These are phyloP conservation scores for Spiraea crenata DNA, from an alignment of 331 rosid genomes.

Conservation along the genomic window DNA sequence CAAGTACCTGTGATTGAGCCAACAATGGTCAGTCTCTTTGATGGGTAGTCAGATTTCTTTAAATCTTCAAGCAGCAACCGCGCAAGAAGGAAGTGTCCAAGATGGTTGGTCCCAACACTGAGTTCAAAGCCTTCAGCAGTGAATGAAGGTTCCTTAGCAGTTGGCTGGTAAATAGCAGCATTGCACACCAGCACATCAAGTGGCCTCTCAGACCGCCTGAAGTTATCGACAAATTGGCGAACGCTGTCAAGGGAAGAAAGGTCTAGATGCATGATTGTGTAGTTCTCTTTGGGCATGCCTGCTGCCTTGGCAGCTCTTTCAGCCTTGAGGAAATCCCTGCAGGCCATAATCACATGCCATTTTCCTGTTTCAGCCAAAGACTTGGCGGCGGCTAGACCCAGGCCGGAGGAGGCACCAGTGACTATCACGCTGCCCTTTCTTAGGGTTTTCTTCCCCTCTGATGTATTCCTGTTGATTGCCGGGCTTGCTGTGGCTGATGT, in stretches of 20 bases:
- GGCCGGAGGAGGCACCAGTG: constrained; percentile 95
- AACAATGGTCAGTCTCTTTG: constrained; percentile 78
- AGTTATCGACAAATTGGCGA: constrained; percentile 82
- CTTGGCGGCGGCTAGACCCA: constrained; percentile 95
- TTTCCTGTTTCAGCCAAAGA: constrained; percentile 96
- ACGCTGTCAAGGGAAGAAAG: constrained; percentile 93
- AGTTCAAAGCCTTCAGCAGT: constrained; percentile 95
- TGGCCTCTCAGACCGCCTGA: constrained; percentile 58
- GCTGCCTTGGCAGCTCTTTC: constrained; percentile 94
- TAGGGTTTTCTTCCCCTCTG: constrained; percentile 88
- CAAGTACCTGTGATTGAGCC: constrained; percentile 91
- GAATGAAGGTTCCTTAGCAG: constrained; percentile 87
- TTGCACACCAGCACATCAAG: constrained; percentile 89
- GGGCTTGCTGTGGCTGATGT: constrained; percentile 59
- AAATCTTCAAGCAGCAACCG: constrained; percentile 75
- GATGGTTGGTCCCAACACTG: constrained; percentile 96
- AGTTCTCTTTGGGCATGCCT: constrained; percentile 79
- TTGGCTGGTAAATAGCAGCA: constrained; percentile 93
- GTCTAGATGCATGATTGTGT: constrained; percentile 86
- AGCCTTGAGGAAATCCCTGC: constrained; percentile 97
- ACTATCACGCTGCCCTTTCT: constrained; percentile 82
- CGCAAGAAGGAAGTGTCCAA: constrained; percentile 92
- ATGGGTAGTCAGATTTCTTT: constrained; percentile 84
- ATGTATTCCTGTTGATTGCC: constrained; percentile 44
- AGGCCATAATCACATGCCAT: constrained; percentile 97